Evolutionary conservation across 768 basidiomycete species (phyloP).

Genomic region (Boletus tomentosulus): DNA sequence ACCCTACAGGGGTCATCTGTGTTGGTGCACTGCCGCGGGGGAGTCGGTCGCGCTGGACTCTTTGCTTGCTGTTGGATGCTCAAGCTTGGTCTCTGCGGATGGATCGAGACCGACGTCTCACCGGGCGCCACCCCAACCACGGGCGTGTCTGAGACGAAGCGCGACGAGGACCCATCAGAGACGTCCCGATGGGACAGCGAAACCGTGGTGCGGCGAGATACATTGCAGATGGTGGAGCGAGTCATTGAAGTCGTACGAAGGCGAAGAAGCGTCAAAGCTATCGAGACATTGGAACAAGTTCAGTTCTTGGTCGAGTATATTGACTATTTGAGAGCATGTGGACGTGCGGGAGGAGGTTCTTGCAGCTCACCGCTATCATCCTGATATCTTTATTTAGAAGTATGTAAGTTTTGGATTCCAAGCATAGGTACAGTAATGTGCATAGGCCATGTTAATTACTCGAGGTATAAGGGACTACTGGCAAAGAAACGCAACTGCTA

Average conservation of each 20-base stretch:
- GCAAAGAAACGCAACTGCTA: constrained; percentile 11
- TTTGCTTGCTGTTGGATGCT: constrained; percentile 91
- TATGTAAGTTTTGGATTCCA: background rate
- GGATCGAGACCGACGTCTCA: constrained; percentile 37
- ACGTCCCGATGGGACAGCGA: constrained; percentile 18
- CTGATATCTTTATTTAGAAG: background rate
- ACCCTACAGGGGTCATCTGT: constrained; percentile 68
- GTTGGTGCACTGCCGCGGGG: constrained; percentile 89
- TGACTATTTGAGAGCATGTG: constrained; percentile 44
- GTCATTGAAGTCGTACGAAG: constrained; percentile 70
- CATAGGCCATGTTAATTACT: background rate
- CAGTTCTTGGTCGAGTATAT: constrained; percentile 76
- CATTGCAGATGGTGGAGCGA: constrained; percentile 65
- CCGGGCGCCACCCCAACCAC: background rate
- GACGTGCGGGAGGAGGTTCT: background rate
- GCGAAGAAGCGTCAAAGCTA: constrained; percentile 81
- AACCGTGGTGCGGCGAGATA: constrained; percentile 36
- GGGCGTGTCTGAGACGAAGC: constrained; percentile 11
- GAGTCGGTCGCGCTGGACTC: constrained; percentile 89
- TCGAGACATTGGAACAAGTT: constrained; percentile 95
- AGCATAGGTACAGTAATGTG: background rate
- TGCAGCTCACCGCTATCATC: background rate
- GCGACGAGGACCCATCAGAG: background rate
- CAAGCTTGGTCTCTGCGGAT: constrained; percentile 85
- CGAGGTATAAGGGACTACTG: constrained; percentile 6